These are phyloP conservation scores for Rhynchosporium secalis DNA, from an alignment of 2,329 filamentous ascomycete species.

Conservation along the genomic window DNA sequence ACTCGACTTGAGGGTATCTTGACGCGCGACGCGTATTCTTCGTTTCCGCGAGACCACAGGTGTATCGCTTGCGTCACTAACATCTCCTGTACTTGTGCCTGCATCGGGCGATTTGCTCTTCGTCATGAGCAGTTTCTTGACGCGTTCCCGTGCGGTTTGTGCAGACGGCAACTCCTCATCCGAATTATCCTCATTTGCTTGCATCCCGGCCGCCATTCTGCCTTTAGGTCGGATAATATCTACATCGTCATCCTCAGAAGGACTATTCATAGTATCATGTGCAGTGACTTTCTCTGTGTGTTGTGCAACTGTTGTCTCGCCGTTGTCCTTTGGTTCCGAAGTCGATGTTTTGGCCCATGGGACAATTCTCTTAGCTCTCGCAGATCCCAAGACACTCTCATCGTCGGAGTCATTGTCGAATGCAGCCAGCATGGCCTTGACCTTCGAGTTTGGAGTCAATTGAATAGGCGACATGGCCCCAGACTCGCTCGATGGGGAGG, in stretches of 20 bases:
- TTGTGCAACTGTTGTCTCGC: conserved; percentile 12
- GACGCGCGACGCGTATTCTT: conserved; percentile 30
- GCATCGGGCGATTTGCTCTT: conserved; percentile 38
- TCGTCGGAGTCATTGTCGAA: conserved; percentile 52
- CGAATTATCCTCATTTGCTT: conserved; percentile 39
- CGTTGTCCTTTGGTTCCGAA: conserved; percentile 19
- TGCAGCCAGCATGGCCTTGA: conserved; percentile 53
- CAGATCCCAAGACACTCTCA: conserved; percentile 30
- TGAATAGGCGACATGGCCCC: conserved; percentile 44
- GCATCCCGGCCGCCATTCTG: conserved; percentile 65
- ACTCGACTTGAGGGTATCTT: conserved; percentile 30
- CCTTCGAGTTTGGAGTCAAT: conserved; percentile 55
- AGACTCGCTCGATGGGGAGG: conserved; percentile 48
- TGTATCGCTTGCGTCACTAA: conserved; percentile 34
- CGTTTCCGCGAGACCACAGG: conserved; percentile 34
- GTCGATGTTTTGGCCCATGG: conserved; percentile 19
- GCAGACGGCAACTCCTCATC: conserved; percentile 25
- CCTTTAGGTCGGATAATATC: conserved; percentile 58
- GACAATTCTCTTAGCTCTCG: conserved; percentile 28
- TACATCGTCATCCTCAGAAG: conserved; percentile 46
- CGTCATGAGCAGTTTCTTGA: conserved; percentile 46
- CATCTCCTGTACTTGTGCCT: conserved; percentile 39
- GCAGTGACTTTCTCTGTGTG: conserved; percentile 9
- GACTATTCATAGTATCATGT: conserved; percentile 2
- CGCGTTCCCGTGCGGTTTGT: conserved; percentile 44